Evolutionary conservation across 2,329 filamentous ascomycete genomes (phyloP), one percentile per base, ranked within the genome.

Genomic region (Aspergillus sojae): DNA sequence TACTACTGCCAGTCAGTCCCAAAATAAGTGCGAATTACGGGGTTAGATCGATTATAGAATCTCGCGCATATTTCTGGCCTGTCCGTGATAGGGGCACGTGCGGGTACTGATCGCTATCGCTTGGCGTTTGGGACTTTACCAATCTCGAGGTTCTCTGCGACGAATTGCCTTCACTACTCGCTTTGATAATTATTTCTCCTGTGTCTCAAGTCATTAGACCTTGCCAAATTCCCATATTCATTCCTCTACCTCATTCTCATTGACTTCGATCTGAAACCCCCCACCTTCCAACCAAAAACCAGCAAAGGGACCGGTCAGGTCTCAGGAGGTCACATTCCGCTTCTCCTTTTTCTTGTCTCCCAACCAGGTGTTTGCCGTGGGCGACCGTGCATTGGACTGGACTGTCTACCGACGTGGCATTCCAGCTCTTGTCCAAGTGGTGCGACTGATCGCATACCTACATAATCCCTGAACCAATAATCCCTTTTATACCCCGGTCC

Each of bases 321-420:
- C 41, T 48, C 57, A 58, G 57, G 57, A 58, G 45, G 43, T 58
- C 28, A 41, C 26, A 61, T 61, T 58, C 45, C 36, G 48, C 43
- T 68, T 68, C 69, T 68, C 60, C 61, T 69, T 69, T 65, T 32
- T 34, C 53, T 48, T 58, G 26, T 53, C 39, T 60, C 48, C 58
- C 58, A 54, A 50, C 58, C 48, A 60, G 43, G 43, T 54, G 36
- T 58, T 61, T 56, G 59, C 56, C 57, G 65, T 65, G 67, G 64
- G 63, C 69, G 62, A 66, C 65, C 66, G 60, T 66, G 63, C 65
- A 62, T 67, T 59, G 63, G 64, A 68, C 57, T 62, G 59, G 62
- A 67, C 63, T 55, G 53, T 60, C 60, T 57, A 70, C 69, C 66
- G 70, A 75, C 72, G 72, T 74, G 74, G 72, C 73, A 75, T 74